Evolutionary conservation across 495 filamentous ascomycete species (phyloP), one percentile per base, ranked within the genome.

Genomic region (Platismatia glauca): DNA sequence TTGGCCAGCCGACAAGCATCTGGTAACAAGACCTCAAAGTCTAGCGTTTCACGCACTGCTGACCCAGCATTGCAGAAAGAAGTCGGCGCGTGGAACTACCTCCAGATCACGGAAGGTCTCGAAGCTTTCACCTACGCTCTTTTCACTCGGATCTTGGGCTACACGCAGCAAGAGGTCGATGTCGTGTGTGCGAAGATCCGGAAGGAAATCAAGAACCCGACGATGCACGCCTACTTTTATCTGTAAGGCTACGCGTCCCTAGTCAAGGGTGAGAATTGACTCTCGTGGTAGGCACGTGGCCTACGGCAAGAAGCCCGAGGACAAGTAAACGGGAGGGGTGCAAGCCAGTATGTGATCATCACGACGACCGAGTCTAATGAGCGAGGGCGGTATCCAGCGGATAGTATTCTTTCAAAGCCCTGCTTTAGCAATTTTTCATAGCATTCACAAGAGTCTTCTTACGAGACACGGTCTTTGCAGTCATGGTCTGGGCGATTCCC

Each of bases 141-240:
- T 1, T 83, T 84, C 57, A 85, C 81, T 8, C 75, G 76, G 13
- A 79, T 81, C 0, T 71, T 83, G 15, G 79, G 81, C 6, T 84
- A 83, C 79, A 74, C 73, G 0, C 73, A 77, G 33, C 77, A 79
- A 27, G 76, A 88, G 64, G 76, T 81, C 22, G 77, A 84, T 65
- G 74, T 80, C 18, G 76, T 86, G 56, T 73, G 83, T 8, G 76
- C 74, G 22, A 73, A 81, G 8, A 77, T 85, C 1, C 74, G 81
- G 22, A 77, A 74, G 24, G 81, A 81, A 43, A 60, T 87, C 63
- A 73, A 76, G 48, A 77, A 84, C 64, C 71, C 74, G 2, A 73
- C 69, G 18, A 72, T 81, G 27, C 82, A 86, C 68, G 71, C 60
- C n/a, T 78, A 56, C 20, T 64, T 56, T 41, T 9, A 48, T 48